Evolutionary conservation across 257 asterid species (phyloP).

Genomic region (Nicotiana undulata): DNA sequence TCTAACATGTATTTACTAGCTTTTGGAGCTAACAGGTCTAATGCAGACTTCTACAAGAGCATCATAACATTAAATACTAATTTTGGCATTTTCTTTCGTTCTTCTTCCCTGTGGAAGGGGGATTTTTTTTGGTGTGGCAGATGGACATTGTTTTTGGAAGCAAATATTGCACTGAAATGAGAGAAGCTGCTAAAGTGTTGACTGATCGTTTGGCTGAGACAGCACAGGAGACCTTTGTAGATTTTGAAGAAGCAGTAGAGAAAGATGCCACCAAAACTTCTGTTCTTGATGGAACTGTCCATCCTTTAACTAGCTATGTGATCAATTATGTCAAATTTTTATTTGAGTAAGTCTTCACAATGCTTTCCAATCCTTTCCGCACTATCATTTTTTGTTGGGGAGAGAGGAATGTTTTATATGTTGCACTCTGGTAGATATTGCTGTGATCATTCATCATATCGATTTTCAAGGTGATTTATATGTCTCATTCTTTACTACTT

Average conservation of each 20-base stretch:
- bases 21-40: too few species aligned
- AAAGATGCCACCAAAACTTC: constrained; percentile 93
- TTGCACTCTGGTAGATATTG: background rate
- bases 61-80: background rate
- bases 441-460: background rate
- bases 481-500: background rate
- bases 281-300: constrained; percentile 98
- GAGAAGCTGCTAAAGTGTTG: constrained; percentile 58
- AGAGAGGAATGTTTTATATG: background rate
- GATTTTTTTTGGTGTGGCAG: constrained; percentile 27
- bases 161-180: constrained; percentile 64
- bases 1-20: background rate
- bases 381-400: background rate
- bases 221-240: constrained; percentile 87
- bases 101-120: constrained; percentile 2
- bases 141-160: constrained; percentile 56
- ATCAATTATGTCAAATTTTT: constrained; percentile 89
- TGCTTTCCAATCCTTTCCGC: background rate
- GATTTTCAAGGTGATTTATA: background rate
- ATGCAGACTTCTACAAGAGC: too few species aligned
- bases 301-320: constrained; percentile 94
- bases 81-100: background rate
- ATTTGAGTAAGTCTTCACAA: constrained; percentile 59
- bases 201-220: constrained; percentile 84
- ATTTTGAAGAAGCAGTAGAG: constrained; percentile 96